Base-by-base conservation (phyloP, 805 yeast species). In the Hanseniaspora occidentalis region DNA sequence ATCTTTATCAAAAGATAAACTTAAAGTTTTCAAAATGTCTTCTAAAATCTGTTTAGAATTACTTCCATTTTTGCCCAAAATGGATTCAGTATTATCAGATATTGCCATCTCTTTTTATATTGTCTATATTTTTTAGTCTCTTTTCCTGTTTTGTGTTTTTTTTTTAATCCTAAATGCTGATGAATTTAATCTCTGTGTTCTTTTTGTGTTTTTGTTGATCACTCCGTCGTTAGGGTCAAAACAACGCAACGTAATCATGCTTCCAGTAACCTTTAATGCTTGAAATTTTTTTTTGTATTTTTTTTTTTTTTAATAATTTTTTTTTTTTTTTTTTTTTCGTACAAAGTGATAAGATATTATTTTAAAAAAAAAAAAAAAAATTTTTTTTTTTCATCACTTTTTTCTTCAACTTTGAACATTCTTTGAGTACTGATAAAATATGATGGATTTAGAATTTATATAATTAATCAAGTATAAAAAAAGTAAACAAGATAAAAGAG, bases 1-100 rank as follows among this genome's bases (percentile, higher is more conserved):
- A 31, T 73, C 71, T 4, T 70, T 62, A 49, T 79, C 83, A 51
- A 73, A 79, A 1, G 71, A 60, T 40, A 80, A 55, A 36, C 67
- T 64, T 29, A 78, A 56, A 46, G 72, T 74, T 36, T 61, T 60
- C 40, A 79, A 59, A 11, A 80, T 69, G 41, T 71, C 70, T 22
- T 68, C 67, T 39, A 80, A 45, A 3, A 68, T 60, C 21, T 54
- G 48, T 1, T 71, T 60, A 1, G 76, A 73, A 9, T 58, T n/a
- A n/a, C n/a, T n/a, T n/a, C n/a, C n/a, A n/a, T n/a, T n/a, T n/a
- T n/a, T n/a, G n/a, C n/a, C n/a, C n/a, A n/a, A n/a, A n/a, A n/a
- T n/a, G n/a, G n/a, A n/a, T n/a, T n/a, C n/a, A n/a, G n/a, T n/a
- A n/a, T n/a, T n/a, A n/a, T n/a, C n/a, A 23, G 10, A 23, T 23